Evolutionary conservation across 1,284 basidiomycete species (phyloP).

Genomic region (Ganoderma sinense): DNA sequence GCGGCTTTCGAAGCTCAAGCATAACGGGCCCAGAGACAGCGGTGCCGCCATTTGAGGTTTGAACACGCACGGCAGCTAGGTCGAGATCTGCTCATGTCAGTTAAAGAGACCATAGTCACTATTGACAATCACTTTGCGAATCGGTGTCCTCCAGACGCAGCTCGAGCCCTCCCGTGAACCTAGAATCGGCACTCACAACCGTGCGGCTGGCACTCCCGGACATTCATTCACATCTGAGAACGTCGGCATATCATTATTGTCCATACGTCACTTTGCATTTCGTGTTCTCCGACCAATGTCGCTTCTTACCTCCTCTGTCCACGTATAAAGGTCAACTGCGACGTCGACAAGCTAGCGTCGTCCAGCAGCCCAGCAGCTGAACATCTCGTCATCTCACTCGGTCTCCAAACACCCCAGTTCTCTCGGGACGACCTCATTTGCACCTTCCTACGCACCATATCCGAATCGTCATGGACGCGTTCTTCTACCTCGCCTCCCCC

Average conservation of each 20-base stretch:
- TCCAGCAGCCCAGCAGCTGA: neutral
- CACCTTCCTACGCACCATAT: neutral
- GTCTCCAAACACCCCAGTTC: neutral
- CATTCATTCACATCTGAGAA: neutral
- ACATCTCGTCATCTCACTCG: neutral
- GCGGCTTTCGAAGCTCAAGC: neutral
- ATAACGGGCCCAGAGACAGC: too few relatives aligned
- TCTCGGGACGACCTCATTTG: neutral
- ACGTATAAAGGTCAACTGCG: neutral
- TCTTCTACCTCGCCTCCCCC: neutral
- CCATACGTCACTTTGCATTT: neutral
- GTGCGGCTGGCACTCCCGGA: neutral
- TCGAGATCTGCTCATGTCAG: too few relatives aligned
- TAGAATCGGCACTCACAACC: neutral
- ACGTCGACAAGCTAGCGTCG: neutral
- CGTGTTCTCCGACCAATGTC: neutral
- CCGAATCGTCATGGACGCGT: neutral
- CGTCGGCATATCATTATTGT: neutral
- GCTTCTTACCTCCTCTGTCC: too few relatives aligned
- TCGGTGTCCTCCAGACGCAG: too few relatives aligned
- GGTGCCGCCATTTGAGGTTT: too few relatives aligned
- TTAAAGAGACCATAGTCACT: too few relatives aligned
- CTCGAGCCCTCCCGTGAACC: neutral
- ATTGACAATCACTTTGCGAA: neutral
- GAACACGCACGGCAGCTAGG: too few relatives aligned